Base-by-base conservation (phyloP, 495 filamentous ascomycete genomes). In the Opeltia flavorubescens region DNA sequence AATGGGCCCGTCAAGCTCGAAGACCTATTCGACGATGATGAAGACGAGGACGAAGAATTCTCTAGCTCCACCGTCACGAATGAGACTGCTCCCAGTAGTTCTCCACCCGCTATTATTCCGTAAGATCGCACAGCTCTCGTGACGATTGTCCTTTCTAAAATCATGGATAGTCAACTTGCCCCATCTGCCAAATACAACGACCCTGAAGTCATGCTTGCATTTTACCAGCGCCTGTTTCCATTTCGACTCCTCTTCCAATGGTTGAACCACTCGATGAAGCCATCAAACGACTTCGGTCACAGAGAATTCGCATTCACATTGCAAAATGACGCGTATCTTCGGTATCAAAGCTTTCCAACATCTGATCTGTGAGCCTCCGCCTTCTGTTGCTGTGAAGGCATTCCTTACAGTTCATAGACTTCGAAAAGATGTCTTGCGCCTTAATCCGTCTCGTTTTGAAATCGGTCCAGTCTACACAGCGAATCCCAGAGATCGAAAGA, bases 201-300 rank as follows among this genome's bases (percentile, higher is more conserved):
- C 53, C 76, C 83, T 5, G 85, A 88, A 55, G 69, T 89, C 12
- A 83, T 96, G 78, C 75, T 83, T 48, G 80, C 77, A 25, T 99
- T 95, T 64, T 99, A 99, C 57, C 85, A 93, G 59, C 86, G 91
- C 33, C 76, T 96, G 30, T 96, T 96, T 60, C 91, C 91, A 6
- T 99, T 93, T 69, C 81, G 91, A 27, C 81, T 85, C 53, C 78
- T 95, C 21, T 96, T 95, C 66, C 89, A 95, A 62, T 99, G 91
- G 91, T 76, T 99, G 15, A 96, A 96, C 59, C 91, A 99, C 61
- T 85, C 84, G 38, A 79, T 88, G 24, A 72, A 77, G 5, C 91
- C 93, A 0, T 80, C 81, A 2, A 78, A 78, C 49, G 89, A 96
- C 58, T 96, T 96, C 60, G 76, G 72, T 12, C 86, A 95, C 57